Conservation (phyloP, 2,329 filamentous ascomycete genomes). For the Trichoderma semiorbis region DNA sequence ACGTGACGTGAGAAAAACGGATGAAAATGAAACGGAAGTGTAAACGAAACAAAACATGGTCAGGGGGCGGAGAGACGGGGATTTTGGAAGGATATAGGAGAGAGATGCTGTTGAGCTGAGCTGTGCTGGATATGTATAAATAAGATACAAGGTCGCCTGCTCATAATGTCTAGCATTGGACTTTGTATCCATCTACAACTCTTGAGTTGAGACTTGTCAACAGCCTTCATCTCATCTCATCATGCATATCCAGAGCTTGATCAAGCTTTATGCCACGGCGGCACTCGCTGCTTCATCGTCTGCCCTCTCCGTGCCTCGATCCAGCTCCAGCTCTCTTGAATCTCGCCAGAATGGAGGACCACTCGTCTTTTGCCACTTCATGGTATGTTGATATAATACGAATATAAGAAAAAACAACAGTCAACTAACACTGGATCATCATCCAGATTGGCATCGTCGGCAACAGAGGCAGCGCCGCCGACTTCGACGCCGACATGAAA, state of each 20-base stretch:
- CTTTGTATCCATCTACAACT: not conserved
- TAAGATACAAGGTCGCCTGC: not conserved
- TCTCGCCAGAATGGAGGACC: not conserved
- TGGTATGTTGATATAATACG: not conserved
- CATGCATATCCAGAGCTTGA: not conserved
- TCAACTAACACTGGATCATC: not conserved
- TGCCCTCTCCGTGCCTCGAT: not conserved
- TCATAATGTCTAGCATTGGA: not conserved
- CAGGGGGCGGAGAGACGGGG: not conserved
- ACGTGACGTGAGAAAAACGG: not conserved
- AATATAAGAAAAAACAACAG: not conserved
- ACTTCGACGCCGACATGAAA: conserved; percentile 47
- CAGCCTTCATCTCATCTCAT: not conserved
- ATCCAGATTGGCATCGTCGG: conserved; percentile 43
- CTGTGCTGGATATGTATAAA: not conserved
- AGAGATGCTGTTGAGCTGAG: not conserved
- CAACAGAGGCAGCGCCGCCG: conserved; percentile 38
- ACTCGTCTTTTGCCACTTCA: not conserved
- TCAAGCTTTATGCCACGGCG: not conserved
- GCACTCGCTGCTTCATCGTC: not conserved
- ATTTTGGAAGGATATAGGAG: not conserved
- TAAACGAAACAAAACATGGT: not conserved
- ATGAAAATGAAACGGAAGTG: not conserved
- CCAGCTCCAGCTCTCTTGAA: not conserved
- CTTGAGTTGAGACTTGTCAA: not conserved